Evolutionary conservation across 148 eudicot species (phyloP).

Genomic region (Pharnaceum exiguum): DNA sequence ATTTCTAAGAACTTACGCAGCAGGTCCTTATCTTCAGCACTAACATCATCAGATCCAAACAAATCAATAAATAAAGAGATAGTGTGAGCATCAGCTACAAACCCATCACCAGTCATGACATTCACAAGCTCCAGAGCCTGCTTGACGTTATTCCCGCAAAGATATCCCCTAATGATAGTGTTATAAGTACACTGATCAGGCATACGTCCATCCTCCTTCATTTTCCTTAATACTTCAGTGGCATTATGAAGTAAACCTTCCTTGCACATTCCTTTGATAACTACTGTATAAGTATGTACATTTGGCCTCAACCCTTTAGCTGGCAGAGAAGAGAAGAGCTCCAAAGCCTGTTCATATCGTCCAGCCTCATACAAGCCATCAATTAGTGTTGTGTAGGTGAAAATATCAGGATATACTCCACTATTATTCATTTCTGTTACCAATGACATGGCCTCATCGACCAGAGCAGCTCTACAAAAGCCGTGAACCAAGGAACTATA

Average conservation of each 20-base stretch:
- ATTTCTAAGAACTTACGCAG: conserved; percentile 11
- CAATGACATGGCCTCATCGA: conserved; percentile 10
- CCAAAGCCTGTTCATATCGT: conserved; percentile 5
- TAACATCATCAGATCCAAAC: conserved; percentile 6
- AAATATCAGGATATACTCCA: neutral
- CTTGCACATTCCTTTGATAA: conserved; percentile 17
- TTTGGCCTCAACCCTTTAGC: conserved; percentile 11
- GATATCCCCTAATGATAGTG: conserved; percentile 5
- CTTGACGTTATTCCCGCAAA: neutral
- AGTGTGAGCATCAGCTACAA: conserved; percentile 15
- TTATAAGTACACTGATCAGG: conserved; percentile 10
- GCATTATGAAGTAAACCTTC: conserved; percentile 18
- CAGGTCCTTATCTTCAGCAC: neutral
- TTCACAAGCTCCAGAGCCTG: conserved; percentile 21
- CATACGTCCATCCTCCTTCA: conserved; percentile 21
- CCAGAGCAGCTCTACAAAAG: conserved; percentile 9
- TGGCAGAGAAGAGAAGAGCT: conserved; percentile 11
- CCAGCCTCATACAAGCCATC: conserved; percentile 21
- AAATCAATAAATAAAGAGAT: conserved; percentile 3
- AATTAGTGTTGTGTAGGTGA: neutral
- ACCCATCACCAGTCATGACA: conserved; percentile 8
- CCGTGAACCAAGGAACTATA: conserved; percentile 11
- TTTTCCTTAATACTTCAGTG: conserved; percentile 6
- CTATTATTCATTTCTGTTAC: neutral
- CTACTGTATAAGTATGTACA: conserved; percentile 9